Evolutionary conservation across 2,329 filamentous ascomycete genomes (phyloP).

Genomic region (Dryadomyces sulphureus): DNA sequence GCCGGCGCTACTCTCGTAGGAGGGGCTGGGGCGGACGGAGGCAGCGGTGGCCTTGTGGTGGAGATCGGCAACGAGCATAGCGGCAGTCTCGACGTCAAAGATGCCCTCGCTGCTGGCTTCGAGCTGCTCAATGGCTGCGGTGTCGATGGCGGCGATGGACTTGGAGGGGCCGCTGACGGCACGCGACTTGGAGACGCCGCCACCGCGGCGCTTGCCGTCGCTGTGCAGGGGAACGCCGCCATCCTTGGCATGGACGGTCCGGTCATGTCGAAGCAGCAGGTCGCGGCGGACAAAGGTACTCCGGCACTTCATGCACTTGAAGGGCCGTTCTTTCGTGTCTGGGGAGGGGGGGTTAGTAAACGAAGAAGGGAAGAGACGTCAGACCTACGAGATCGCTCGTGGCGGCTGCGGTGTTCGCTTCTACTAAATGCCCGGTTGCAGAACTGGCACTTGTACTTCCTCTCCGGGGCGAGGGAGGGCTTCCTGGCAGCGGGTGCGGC

Average conservation of each 20-base stretch:
- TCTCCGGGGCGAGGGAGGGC: constrained; percentile 65
- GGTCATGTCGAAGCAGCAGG: constrained; percentile 88
- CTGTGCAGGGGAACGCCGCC: constrained; percentile 86
- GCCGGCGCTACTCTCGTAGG: constrained; percentile 41
- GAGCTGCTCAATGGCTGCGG: constrained; percentile 79
- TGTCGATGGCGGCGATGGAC: constrained; percentile 61
- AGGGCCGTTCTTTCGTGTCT: constrained; percentile 98
- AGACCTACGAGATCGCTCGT: constrained; percentile 93
- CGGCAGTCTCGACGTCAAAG: constrained; percentile 92
- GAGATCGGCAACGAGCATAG: constrained; percentile 96
- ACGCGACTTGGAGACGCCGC: constrained; percentile 45
- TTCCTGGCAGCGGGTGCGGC: constrained; percentile 64
- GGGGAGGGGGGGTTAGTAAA: not conserved
- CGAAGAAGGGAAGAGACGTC: not conserved
- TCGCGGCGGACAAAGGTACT: constrained; percentile 98
- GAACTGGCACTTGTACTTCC: constrained; percentile 99
- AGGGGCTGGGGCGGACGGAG: constrained; percentile 39
- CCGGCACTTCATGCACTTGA: constrained; percentile 96
- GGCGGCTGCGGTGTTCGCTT: constrained; percentile 90
- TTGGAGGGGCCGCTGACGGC: constrained; percentile 55
- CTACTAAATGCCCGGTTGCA: constrained; percentile 95
- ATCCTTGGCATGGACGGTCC: constrained; percentile 97
- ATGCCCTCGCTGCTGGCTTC: constrained; percentile 80
- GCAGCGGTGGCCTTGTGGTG: constrained; percentile 81
- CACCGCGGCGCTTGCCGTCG: constrained; percentile 76